These are phyloP conservation scores for Hordeum marinum DNA, from an alignment of 176 grass and related monocot genomes.

Conservation along the genomic window DNA sequence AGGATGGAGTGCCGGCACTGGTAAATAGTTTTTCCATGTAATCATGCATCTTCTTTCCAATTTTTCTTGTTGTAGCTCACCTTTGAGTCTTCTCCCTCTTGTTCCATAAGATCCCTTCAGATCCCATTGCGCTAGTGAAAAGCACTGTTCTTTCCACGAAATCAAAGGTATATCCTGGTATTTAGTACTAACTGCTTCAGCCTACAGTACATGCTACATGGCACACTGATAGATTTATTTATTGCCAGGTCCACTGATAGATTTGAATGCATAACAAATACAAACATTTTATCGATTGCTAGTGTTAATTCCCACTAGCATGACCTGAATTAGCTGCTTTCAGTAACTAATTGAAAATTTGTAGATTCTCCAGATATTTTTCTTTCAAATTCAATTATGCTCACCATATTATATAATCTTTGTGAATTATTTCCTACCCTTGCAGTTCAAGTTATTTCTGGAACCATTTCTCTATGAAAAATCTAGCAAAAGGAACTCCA, in stretches of 20 bases:
- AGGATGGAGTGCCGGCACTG: conserved; percentile 66
- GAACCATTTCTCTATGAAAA: conserved; percentile 81
- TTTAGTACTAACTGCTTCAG: background rate
- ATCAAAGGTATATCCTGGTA: conserved; percentile 63
- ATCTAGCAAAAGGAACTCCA: conserved; percentile 37
- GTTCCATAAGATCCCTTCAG: conserved; percentile 62
- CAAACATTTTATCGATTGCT: background rate
- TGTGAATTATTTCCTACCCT: conserved; percentile 10
- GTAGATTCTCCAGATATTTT: conserved; percentile 11
- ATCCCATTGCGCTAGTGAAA: conserved; percentile 66
- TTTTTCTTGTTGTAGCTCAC: conserved; percentile 1
- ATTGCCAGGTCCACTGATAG: conserved; percentile 3
- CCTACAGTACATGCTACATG: background rate
- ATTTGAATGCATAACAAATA: conserved; percentile 6
- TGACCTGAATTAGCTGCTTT: conserved; percentile 19
- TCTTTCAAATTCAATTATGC: background rate
- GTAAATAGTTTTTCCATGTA: conserved; percentile 40
- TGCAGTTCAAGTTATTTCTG: conserved; percentile 67
- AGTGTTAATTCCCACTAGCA: background rate
- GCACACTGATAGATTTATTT: background rate
- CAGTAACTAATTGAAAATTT: conserved; percentile 14
- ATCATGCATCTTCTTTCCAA: background rate
- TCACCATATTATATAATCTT: background rate
- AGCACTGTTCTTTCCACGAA: conserved; percentile 81
- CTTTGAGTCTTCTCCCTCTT: conserved; percentile 16